Conservation (phyloP, 164 flowering plant species). For the Stephania japonica region DNA sequence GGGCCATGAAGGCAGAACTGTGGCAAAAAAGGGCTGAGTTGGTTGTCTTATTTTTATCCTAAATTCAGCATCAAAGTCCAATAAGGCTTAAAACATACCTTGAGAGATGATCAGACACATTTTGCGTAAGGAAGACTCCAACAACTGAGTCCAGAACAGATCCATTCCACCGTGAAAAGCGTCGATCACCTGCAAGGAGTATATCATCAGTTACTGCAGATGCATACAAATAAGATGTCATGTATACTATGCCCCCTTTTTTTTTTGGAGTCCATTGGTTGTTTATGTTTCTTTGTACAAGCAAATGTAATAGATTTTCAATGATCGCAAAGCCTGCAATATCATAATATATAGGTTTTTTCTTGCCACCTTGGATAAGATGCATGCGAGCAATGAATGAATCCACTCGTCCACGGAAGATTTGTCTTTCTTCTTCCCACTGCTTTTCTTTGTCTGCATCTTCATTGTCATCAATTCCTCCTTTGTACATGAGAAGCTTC, state of each 20-base stretch:
- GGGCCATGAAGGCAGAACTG: constrained; percentile 62
- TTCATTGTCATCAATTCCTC: constrained; percentile 53
- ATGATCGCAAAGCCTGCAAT: neutral
- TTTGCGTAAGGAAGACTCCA: constrained; percentile 66
- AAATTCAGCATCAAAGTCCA: neutral
- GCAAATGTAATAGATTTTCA: neutral
- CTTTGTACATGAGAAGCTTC: constrained; percentile 72
- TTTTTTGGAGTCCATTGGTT: neutral
- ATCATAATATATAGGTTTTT: neutral
- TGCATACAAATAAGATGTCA: neutral
- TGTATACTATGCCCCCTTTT: neutral
- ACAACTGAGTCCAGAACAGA: constrained; percentile 65
- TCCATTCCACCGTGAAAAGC: constrained; percentile 53
- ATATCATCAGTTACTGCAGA: neutral
- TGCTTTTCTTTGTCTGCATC: constrained; percentile 62
- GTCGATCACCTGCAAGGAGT: constrained; percentile 43
- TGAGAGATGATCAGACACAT: constrained; percentile 60
- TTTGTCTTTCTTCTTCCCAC: constrained; percentile 88
- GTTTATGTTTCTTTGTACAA: neutral
- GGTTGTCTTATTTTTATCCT: neutral
- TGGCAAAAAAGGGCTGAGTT: neutral
- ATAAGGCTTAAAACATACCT: constrained; percentile 31
- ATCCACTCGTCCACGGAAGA: constrained; percentile 74
- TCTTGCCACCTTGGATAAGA: constrained; percentile 81
- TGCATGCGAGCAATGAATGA: constrained; percentile 95